Evolutionary conservation across 106 monocot species (phyloP).

Genomic region (Allium cepa): DNA sequence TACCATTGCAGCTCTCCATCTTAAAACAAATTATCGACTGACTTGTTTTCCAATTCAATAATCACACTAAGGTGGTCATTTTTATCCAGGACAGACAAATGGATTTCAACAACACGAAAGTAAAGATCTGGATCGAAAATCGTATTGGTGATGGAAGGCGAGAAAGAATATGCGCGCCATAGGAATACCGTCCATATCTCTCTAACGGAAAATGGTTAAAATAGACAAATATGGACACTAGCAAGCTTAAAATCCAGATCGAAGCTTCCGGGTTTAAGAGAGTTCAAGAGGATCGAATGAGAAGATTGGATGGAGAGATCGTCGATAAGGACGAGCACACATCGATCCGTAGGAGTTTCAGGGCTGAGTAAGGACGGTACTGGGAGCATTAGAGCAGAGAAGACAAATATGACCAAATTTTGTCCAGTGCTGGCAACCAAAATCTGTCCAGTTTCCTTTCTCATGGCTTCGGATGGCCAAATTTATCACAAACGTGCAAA

Average conservation of each 20-base stretch:
- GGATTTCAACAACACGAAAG: too few species aligned
- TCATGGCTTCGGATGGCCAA: too few species aligned
- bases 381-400: slow-evolving; percentile 10
- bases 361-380: slow-evolving; percentile 22
- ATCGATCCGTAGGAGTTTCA: slow-evolving; percentile 44
- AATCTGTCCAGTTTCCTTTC: too few species aligned
- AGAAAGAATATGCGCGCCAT: slow-evolving; percentile 73
- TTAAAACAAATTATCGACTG: too few species aligned
- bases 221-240: slow-evolving; percentile 62
- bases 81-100: too few species aligned
- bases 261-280: slow-evolving; percentile 64
- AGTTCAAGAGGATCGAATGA: slow-evolving; percentile 78
- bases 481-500: too few species aligned
- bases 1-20: too few species aligned
- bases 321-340: slow-evolving; percentile 88
- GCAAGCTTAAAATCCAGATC: slow-evolving; percentile 80
- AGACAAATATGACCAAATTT: slow-evolving; percentile 1
- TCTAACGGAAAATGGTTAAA: slow-evolving; percentile 67
- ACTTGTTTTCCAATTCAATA: too few species aligned
- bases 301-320: slow-evolving; percentile 85
- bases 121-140: not conserved
- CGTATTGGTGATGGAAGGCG: slow-evolving; percentile 62
- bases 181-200: slow-evolving; percentile 75
- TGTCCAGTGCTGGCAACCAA: not conserved
- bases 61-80: too few species aligned